Conservation (phyloP, 495 filamentous ascomycete species). For the Bombardia bombarda region DNA sequence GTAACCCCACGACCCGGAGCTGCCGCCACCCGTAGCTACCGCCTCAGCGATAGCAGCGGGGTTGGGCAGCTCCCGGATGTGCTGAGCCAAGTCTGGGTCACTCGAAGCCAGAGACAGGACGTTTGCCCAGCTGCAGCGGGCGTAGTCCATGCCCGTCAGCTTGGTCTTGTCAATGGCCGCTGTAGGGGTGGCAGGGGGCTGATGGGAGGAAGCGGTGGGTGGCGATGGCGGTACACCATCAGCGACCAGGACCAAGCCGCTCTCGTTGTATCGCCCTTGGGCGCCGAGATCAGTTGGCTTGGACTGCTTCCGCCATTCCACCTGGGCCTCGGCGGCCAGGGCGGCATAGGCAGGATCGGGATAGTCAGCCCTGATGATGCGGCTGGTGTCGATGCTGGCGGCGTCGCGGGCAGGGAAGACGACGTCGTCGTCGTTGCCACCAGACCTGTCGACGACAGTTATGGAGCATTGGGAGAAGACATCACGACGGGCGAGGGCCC, state of each 20-base stretch:
- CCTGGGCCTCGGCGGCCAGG: slow-evolving; percentile 59
- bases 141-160: slow-evolving; percentile 54
- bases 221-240: slow-evolving; percentile 16
- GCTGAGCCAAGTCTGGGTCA: slow-evolving; percentile 30
- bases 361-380: slow-evolving; percentile 80
- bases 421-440: slow-evolving; percentile 22
- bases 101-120: slow-evolving; percentile 36
- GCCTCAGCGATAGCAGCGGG: slow-evolving; percentile 42
- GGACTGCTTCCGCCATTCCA: slow-evolving; percentile 59
- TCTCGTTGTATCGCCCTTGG: slow-evolving; percentile 65
- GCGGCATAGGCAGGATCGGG: slow-evolving; percentile 60
- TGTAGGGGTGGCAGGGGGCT: no score
- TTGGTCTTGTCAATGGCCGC: slow-evolving; percentile 21
- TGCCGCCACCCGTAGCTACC: slow-evolving; percentile 40
- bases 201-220: not conserved
- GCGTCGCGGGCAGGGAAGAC: slow-evolving; percentile 61
- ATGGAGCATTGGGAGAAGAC: slow-evolving; percentile 48
- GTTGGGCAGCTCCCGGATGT: slow-evolving; percentile 44
- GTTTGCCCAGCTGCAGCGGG: slow-evolving; percentile 57
- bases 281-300: slow-evolving; percentile 44
- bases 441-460: slow-evolving; percentile 61
- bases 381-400: slow-evolving; percentile 66
- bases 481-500: slow-evolving; percentile 48
- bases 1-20: slow-evolving; percentile 63
- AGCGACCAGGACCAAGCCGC: slow-evolving; percentile 63